Percentiles rank a stretch among this genome's conserved stretches.
phyloP scores from a whole-genome alignment of 2,329 filamentous ascomycete genomes.

The Aspergillus candidus region DNA sequence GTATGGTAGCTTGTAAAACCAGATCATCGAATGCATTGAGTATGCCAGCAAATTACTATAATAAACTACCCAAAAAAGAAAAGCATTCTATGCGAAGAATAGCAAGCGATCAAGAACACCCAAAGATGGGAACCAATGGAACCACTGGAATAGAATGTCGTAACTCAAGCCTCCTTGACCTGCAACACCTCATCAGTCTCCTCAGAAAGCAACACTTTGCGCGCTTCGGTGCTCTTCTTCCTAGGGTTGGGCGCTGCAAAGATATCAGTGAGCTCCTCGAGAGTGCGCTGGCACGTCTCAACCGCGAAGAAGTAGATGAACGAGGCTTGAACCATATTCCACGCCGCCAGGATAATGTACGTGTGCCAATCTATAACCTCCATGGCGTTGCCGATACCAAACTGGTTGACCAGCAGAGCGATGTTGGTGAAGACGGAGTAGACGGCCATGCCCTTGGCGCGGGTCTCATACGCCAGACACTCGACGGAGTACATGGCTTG shows the following conservation, averaged over 20 bases:
- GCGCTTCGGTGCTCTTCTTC: slow-evolving; percentile 10
- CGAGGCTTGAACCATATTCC: slow-evolving; percentile 21
- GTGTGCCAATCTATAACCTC: slow-evolving; percentile 49
- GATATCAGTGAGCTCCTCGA: slow-evolving; percentile 30
- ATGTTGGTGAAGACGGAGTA: slow-evolving; percentile 41
- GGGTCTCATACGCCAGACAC: slow-evolving; percentile 49
- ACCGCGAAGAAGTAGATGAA: slow-evolving; percentile 29
- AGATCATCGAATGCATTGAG: too few species aligned
- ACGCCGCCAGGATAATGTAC: slow-evolving; percentile 45
- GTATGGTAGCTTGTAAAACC: too few species aligned
- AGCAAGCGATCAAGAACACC: too few species aligned
- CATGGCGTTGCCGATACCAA: slow-evolving; percentile 44
- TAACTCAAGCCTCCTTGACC: too few species aligned
- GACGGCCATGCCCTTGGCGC: slow-evolving; percentile 53
- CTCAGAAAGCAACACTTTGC: too few species aligned
- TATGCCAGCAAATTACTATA: too few species aligned
- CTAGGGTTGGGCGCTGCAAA: slow-evolving; percentile 36
- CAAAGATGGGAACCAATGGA: too few species aligned
- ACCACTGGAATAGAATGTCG: too few species aligned
- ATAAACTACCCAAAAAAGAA: too few species aligned
- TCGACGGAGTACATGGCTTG: slow-evolving; percentile 50
- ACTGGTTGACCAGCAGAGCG: slow-evolving; percentile 44
- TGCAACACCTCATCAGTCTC: too few species aligned
- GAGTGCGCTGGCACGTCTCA: slow-evolving; percentile 27
- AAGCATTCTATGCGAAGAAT: too few species aligned